Evolutionary conservation across 2,329 filamentous ascomycete genomes (phyloP).

Genomic region (Aureobasidium melanogenum): DNA sequence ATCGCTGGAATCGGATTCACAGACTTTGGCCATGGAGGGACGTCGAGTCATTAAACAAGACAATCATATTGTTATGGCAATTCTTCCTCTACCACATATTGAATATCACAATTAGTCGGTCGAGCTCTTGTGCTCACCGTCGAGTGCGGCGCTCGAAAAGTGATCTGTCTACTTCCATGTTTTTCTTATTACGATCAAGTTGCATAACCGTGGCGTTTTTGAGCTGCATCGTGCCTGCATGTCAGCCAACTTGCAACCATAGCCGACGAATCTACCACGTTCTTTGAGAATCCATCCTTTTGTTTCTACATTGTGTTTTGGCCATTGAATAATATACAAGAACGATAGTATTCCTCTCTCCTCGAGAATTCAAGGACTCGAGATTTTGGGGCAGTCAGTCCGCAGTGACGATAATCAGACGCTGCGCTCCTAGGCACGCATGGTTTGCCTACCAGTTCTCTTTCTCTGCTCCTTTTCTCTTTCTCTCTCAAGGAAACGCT

Average conservation of each 20-base stretch:
- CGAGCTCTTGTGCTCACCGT: not conserved
- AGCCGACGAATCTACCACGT: not conserved
- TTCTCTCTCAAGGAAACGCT: slow-evolving; percentile 65
- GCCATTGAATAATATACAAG: slow-evolving; percentile 3
- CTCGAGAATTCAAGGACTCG: not conserved
- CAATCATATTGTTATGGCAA: not conserved
- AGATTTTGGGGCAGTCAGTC: not conserved
- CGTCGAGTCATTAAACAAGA: not conserved
- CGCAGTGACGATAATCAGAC: not conserved
- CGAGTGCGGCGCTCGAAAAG: not conserved
- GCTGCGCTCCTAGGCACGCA: slow-evolving; percentile 33
- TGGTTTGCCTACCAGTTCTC: slow-evolving; percentile 54
- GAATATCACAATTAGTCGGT: too few species aligned
- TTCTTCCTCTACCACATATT: not conserved
- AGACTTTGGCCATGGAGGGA: too few species aligned
- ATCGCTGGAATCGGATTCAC: too few species aligned
- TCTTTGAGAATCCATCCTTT: not conserved
- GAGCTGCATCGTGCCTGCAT: not conserved
- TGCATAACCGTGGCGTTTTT: not conserved
- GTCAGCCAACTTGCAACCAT: not conserved
- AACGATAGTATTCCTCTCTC: not conserved
- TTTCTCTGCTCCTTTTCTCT: slow-evolving; percentile 61
- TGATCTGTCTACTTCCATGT: not conserved
- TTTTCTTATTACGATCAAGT: not conserved
- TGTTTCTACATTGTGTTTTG: not conserved